Evolutionary conservation across 2,329 filamentous ascomycete species (phyloP), one percentile per base, ranked within the genome.

Genomic region (Diaporthe aspalathi): DNA sequence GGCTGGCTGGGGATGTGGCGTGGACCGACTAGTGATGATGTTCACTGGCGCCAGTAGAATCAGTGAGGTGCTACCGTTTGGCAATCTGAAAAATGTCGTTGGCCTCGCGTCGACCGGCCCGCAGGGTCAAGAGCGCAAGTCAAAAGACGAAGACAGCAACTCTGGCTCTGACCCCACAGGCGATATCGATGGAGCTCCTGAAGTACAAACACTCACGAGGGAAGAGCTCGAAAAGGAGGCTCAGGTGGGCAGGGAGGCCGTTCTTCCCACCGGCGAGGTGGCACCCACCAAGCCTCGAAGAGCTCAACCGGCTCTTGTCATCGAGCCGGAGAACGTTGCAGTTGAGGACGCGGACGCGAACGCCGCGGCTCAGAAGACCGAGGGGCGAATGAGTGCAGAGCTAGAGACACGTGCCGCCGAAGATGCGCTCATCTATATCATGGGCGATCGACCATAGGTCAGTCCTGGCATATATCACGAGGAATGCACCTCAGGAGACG

Each of bases 1-100:
- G 0, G 96, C 95, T 0, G 96, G 96, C 5, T 99, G 96, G 96
- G 96, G 96, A 1, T 97, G 94, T 77, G 96, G 96, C 1, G 85
- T 99, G 52, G 96, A 99, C 82, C 87, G 96, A 67, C 84, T 99
- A 67, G 92, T 94, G 47, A 99, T 99, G 96, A 83, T 98, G 62
- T 93, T 98, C 77, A 90, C 92, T 1, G 94, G 93, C 0, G 87
- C 90, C 45, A 89, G 89, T 79, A 89, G 92, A 76, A 98, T 99
- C 77, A 90, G 89, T 49, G 95, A 98, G 81, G 94, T 95, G 22
- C 83, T 98, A 77, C 90, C 91, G 43, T 99, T 99, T 84, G 96
- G 96, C 1, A 97, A 89, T 69, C 80, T 99, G 83, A 90, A 91
- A 79, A 90, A 92, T 74, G 88, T 92, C 5, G 86, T 90, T 16